A percentile compares a stretch with the other conserved stretches of the same genome.
Evolutionary conservation across 1,284 basidiomycete genomes (phyloP).

Genomic region (Ustilago bromivora): DNA sequence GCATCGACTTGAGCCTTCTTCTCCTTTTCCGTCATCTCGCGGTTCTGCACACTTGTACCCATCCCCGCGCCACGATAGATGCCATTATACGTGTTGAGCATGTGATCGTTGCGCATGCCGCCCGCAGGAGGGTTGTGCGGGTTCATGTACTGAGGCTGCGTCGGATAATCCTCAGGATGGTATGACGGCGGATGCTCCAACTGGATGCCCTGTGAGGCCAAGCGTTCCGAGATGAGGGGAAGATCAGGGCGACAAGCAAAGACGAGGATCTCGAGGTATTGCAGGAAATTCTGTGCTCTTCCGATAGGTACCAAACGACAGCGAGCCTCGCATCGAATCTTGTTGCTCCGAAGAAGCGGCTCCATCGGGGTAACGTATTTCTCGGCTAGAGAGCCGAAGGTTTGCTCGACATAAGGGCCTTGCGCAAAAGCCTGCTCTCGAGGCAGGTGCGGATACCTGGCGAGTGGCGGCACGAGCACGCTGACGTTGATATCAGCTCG

Average conservation of each 20-base stretch:
- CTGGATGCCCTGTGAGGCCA: conserved; percentile 78
- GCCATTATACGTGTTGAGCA: conserved; percentile 61
- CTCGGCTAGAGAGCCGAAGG: conserved; percentile 57
- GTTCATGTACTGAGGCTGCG: conserved; percentile 81
- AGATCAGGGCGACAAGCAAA: conserved; percentile 94
- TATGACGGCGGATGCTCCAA: conserved; percentile 81
- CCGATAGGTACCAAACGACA: conserved; percentile 43
- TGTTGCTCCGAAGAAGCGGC: conserved; percentile 40
- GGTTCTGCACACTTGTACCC: conserved; percentile 48
- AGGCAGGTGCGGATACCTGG: conserved; percentile 18
- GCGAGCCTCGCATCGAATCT: conserved; percentile 56
- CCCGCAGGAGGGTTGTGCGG: conserved; percentile 74
- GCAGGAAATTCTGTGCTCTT: conserved; percentile 71
- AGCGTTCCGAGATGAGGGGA: conserved; percentile 79
- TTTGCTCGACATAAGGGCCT: conserved; percentile 3
- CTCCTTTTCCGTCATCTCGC: conserved; percentile 77
- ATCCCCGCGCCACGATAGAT: conserved; percentile 67
- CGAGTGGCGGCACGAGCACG: conserved; percentile 38
- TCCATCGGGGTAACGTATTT: conserved; percentile 47
- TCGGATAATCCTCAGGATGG: conserved; percentile 74
- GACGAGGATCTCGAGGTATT: conserved; percentile 85
- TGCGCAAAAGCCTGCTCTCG: conserved; percentile 20
- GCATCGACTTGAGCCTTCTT: conserved; percentile 93
- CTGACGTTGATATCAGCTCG: conserved; percentile 54
- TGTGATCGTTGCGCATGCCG: conserved; percentile 33